Evolutionary conservation across 345 rosid species (phyloP).

Genomic region (Brassica nigra): DNA sequence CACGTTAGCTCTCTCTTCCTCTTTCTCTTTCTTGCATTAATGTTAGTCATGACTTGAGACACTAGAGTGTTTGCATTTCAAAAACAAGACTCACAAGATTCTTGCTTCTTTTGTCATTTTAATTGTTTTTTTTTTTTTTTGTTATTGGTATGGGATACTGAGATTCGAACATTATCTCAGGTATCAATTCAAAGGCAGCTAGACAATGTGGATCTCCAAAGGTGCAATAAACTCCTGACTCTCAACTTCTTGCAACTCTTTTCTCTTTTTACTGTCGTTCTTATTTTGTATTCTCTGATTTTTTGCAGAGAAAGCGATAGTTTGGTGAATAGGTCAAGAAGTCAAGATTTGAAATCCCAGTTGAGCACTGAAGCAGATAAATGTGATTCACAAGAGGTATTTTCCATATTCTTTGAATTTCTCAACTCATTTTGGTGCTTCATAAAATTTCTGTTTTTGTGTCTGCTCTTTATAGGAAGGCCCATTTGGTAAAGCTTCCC

Average conservation of each 20-base stretch:
- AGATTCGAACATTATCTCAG: too few species aligned
- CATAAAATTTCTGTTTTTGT: neutral
- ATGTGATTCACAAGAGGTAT: slow-evolving; percentile 54
- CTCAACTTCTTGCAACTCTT: neutral
- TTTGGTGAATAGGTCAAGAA: slow-evolving; percentile 41
- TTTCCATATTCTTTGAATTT: neutral
- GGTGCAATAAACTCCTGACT: too few species aligned
- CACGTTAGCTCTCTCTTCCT: slow-evolving; percentile 60
- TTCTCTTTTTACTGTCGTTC: neutral
- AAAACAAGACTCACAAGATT: slow-evolving; percentile 27
- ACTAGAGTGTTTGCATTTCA: neutral
- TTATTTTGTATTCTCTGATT: neutral
- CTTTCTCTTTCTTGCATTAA: slow-evolving; percentile 39
- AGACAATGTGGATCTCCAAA: too few species aligned
- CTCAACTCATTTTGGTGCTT: slow-evolving; percentile 3
- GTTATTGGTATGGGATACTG: too few species aligned
- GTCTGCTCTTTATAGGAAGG: slow-evolving; percentile 48
- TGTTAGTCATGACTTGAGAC: slow-evolving; percentile 31
- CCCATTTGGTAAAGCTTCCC: slow-evolving; percentile 39
- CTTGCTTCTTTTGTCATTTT: slow-evolving; percentile 23
- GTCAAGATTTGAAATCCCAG: slow-evolving; percentile 41
- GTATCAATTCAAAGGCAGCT: too few species aligned
- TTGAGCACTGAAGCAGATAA: slow-evolving; percentile 47
- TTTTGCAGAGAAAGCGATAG: slow-evolving; percentile 43
- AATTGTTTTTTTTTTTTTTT: neutral